Percentiles rank a stretch among this genome's conserved stretches.
Conservation (phyloP, 257 asterid species). For the Hygrophila difformis region DNA sequence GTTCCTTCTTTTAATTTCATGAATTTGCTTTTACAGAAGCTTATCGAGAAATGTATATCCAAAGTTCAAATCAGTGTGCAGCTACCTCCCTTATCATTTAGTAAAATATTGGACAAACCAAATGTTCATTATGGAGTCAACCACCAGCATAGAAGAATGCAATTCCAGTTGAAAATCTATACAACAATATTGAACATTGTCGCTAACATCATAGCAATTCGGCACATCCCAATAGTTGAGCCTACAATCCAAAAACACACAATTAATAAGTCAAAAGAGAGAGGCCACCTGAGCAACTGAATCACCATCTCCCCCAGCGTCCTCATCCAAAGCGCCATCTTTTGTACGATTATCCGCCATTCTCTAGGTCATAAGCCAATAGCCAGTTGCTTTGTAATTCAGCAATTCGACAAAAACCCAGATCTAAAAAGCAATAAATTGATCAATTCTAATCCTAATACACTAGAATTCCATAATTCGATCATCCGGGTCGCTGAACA, state of each 20-base stretch:
- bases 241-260: neutral
- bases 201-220: too few species aligned
- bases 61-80: too few species aligned
- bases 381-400: conserved; percentile 2
- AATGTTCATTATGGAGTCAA: too few species aligned
- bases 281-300: conserved; percentile 37
- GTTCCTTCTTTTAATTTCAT: neutral
- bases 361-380: conserved; percentile 24
- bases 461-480: conserved; percentile 10
- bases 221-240: too few species aligned
- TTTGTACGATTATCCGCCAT: conserved; percentile 45
- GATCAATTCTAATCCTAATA: conserved; percentile 16
- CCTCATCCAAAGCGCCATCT: conserved; percentile 23
- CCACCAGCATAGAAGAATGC: too few species aligned
- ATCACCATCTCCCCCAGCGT: conserved; percentile 30
- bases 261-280: too few species aligned
- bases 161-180: too few species aligned
- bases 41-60: too few species aligned
- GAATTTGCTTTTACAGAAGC: neutral
- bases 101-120: too few species aligned
- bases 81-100: too few species aligned
- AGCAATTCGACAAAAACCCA: conserved; percentile 18
- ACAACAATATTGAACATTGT: neutral
- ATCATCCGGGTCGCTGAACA: neutral
- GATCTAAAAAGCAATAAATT: conserved; percentile 40